phyloP scores from a whole-genome alignment of 345 rosid genomes.

The Gossypium bickii region DNA sequence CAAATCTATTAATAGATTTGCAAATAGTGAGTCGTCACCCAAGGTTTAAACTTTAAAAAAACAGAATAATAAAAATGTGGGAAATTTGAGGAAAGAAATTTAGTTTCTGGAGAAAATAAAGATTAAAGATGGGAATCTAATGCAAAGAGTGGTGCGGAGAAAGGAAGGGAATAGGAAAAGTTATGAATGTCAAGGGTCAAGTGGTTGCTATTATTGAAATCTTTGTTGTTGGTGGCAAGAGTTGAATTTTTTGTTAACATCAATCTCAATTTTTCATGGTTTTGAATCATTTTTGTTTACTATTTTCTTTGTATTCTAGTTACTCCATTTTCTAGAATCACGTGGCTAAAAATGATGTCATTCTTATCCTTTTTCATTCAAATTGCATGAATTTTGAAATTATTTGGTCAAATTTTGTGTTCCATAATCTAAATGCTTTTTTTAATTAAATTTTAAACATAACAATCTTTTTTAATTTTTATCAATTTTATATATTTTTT shows the following conservation, averaged over 20 bases:
- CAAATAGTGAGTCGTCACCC: neutral
- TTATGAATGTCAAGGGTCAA: neutral
- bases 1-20: neutral
- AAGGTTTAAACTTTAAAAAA: neutral
- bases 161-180: neutral
- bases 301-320: too few relatives aligned
- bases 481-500: too few relatives aligned
- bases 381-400: too few relatives aligned
- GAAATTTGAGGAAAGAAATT: neutral
- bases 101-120: neutral
- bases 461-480: too few relatives aligned
- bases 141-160: neutral
- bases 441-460: too few relatives aligned
- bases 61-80: neutral
- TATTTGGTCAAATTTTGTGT: too few relatives aligned
- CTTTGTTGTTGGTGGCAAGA: neutral
- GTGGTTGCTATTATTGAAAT: neutral
- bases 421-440: too few relatives aligned
- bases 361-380: too few relatives aligned
- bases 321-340: too few relatives aligned
- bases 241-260: neutral
- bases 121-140: neutral
- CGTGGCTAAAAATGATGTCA: too few relatives aligned
- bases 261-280: neutral
- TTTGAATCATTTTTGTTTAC: neutral